Evolutionary conservation across 495 filamentous ascomycete genomes (phyloP).

Genomic region (Penicillium bovifimosum): DNA sequence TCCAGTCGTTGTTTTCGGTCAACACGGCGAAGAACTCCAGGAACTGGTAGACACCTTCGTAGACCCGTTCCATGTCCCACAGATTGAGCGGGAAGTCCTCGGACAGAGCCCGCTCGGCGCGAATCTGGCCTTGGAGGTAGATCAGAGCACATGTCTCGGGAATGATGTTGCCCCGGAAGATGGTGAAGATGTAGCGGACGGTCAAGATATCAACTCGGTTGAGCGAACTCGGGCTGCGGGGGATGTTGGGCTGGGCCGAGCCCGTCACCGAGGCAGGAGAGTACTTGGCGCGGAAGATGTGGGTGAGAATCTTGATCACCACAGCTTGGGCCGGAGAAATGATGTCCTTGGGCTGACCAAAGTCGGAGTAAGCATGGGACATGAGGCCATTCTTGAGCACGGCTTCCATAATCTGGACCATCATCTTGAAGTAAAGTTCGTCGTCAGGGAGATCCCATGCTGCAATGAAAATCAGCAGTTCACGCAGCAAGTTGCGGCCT

Average conservation of each 20-base stretch:
- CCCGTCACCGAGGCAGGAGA: slow-evolving; percentile 47
- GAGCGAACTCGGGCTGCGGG: slow-evolving; percentile 31
- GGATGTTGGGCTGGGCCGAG: slow-evolving; percentile 30
- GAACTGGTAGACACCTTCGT: slow-evolving; percentile 85
- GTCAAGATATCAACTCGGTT: slow-evolving; percentile 59
- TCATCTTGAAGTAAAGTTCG: slow-evolving; percentile 89
- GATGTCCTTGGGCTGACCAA: slow-evolving; percentile 88
- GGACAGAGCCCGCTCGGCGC: slow-evolving; percentile 54
- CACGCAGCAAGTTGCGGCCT: slow-evolving; percentile 78
- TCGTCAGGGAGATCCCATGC: slow-evolving; percentile 92
- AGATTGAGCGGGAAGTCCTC: slow-evolving; percentile 89
- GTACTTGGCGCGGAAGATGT: slow-evolving; percentile 74
- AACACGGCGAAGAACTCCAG: slow-evolving; percentile 91
- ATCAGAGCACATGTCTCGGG: slow-evolving; percentile 91
- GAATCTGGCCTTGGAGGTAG: slow-evolving; percentile 86
- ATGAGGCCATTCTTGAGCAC: slow-evolving; percentile 82
- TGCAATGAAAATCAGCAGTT: slow-evolving; percentile 91
- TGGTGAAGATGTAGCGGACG: slow-evolving; percentile 83
- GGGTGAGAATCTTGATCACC: slow-evolving; percentile 79
- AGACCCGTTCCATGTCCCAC: slow-evolving; percentile 94
- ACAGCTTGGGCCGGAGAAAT: slow-evolving; percentile 92
- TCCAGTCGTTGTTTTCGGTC: slow-evolving; percentile 66
- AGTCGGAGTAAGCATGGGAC: slow-evolving; percentile 83
- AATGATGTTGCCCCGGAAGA: slow-evolving; percentile 86
- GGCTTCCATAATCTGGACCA: slow-evolving; percentile 89